A percentile compares a stretch with the other conserved stretches of the same genome.
These are phyloP conservation scores for Pseudocercospora macadamiae DNA, from an alignment of 2,329 filamentous ascomycete species.

Conservation along the genomic window DNA sequence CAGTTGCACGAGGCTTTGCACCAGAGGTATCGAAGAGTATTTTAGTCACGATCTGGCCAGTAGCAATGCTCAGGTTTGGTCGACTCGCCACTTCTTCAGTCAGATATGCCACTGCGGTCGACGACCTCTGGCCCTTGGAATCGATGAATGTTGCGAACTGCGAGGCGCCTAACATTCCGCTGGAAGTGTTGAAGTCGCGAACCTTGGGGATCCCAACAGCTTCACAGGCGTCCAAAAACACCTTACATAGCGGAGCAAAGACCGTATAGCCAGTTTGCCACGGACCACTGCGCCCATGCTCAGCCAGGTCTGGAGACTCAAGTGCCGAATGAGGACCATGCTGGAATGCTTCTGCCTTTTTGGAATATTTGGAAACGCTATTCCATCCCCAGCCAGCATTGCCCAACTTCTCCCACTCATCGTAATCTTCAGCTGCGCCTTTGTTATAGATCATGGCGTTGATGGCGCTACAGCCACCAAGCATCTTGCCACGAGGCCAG, in stretches of 20 bases:
- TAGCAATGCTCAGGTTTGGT: constrained; percentile 26
- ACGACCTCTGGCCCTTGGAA: constrained; percentile 25
- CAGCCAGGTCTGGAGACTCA: constrained; percentile 9
- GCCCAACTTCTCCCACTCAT: constrained; percentile 22
- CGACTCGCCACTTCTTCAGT: constrained; percentile 24
- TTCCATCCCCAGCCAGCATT: constrained; percentile 17
- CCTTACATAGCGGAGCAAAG: constrained; percentile 12
- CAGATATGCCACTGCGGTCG: constrained; percentile 26
- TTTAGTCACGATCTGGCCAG: constrained; percentile 25
- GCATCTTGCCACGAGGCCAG: constrained; percentile 19
- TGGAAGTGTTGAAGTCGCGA: constrained; percentile 23
- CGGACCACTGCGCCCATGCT: constrained; percentile 20
- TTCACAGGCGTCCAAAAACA: constrained; percentile 25
- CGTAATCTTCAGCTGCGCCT: constrained; percentile 18
- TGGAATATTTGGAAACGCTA: constrained; percentile 13
- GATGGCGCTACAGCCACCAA: constrained; percentile 21
- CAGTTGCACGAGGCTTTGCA: constrained; percentile 23
- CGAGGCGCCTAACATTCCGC: constrained; percentile 24
- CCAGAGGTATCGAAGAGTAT: constrained; percentile 26
- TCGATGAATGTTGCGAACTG: constrained; percentile 29
- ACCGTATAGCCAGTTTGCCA: constrained; percentile 26
- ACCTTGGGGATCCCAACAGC: constrained; percentile 25
- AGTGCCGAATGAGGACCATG: constrained; percentile 6
- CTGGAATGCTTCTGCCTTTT: constrained; percentile 17
- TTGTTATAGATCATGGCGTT: constrained; percentile 26